A percentile compares a stretch with the other conserved stretches of the same genome.
Conservation (phyloP, 257 asterid genomes). For the Voacanga thouarsii region DNA sequence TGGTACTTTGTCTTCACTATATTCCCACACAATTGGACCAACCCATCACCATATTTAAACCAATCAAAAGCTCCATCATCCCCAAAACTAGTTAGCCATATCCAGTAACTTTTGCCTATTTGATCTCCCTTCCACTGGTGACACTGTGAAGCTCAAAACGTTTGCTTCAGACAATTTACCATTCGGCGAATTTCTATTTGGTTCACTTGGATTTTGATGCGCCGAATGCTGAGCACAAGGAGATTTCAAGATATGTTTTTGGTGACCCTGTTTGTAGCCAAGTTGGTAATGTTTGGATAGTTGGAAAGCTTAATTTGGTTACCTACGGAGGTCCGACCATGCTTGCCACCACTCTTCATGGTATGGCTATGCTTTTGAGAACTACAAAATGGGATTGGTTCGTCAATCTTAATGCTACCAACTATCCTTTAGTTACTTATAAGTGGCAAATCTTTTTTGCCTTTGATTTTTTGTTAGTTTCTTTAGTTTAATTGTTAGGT, state of each 20-base stretch:
- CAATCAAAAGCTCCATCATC: slow-evolving; percentile 39
- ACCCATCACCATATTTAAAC: slow-evolving; percentile 49
- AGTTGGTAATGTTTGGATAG: too few relatives aligned
- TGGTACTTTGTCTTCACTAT: slow-evolving; percentile 46
- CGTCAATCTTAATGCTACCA: slow-evolving; percentile 86
- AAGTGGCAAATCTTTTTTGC: not conserved
- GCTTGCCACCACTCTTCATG: slow-evolving; percentile 86
- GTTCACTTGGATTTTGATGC: slow-evolving; percentile 77
- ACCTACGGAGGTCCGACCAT: slow-evolving; percentile 92
- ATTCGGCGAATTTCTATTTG: slow-evolving; percentile 30
- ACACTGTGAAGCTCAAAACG: slow-evolving; percentile 71
- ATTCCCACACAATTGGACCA: slow-evolving; percentile 39
- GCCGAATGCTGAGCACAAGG: slow-evolving; percentile 53
- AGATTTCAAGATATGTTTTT: slow-evolving; percentile 59
- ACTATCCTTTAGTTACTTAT: slow-evolving; percentile 82
- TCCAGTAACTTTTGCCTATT: slow-evolving; percentile 75
- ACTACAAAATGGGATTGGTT: slow-evolving; percentile 90
- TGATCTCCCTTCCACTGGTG: slow-evolving; percentile 86
- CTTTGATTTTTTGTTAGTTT: too few relatives aligned
- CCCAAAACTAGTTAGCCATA: slow-evolving; percentile 38
- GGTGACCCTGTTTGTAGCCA: slow-evolving; percentile 52
- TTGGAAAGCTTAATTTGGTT: too few relatives aligned
- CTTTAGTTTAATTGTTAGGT: slow-evolving; percentile 25
- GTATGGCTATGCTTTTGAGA: slow-evolving; percentile 60
- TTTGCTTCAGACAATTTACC: slow-evolving; percentile 10